Percentiles rank a stretch among this genome's conserved stretches.
phyloP scores from a whole-genome alignment of 345 rosid species.

The Pistacia vera region DNA sequence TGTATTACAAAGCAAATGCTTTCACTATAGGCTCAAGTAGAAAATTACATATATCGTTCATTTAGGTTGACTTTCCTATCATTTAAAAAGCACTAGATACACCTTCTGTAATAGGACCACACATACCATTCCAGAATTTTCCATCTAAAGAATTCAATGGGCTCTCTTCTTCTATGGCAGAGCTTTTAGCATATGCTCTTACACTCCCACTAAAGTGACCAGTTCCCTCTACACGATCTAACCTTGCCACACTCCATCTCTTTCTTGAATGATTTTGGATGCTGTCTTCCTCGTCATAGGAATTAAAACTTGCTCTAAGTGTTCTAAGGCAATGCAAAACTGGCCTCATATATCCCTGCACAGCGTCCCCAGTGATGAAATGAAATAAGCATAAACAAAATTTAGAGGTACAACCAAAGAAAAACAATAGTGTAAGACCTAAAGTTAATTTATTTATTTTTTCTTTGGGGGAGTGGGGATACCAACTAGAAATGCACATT shows the following conservation, averaged over 20 bases:
- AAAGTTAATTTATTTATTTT: background rate
- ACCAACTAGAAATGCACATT: slow-evolving; percentile 15
- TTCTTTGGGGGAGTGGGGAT: too few species aligned
- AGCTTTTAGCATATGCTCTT: slow-evolving; percentile 4
- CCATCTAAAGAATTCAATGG: slow-evolving; percentile 3
- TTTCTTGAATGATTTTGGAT: slow-evolving; percentile 40
- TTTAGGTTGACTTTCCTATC: background rate
- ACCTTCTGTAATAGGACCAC: slow-evolving; percentile 15
- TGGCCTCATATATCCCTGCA: slow-evolving; percentile 73
- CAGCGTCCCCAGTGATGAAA: slow-evolving; percentile 31
- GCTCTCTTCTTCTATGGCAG: slow-evolving; percentile 7
- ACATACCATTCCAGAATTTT: slow-evolving; percentile 7
- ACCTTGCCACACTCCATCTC: slow-evolving; percentile 52
- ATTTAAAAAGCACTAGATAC: slow-evolving; percentile 7
- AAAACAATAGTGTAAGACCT: background rate
- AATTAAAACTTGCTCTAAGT: slow-evolving; percentile 52
- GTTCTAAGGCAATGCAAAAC: slow-evolving; percentile 72
- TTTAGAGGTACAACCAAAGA: background rate
- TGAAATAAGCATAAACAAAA: slow-evolving; percentile 13
- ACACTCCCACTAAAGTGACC: slow-evolving; percentile 10
- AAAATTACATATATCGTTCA: background rate
- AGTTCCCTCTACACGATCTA: slow-evolving; percentile 27
- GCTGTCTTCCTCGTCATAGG: slow-evolving; percentile 38
- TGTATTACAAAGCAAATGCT: background rate
- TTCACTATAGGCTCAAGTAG: background rate